Evolutionary conservation across 768 basidiomycete genomes (phyloP).

Genomic region (Cystobasidium ongulense): DNA sequence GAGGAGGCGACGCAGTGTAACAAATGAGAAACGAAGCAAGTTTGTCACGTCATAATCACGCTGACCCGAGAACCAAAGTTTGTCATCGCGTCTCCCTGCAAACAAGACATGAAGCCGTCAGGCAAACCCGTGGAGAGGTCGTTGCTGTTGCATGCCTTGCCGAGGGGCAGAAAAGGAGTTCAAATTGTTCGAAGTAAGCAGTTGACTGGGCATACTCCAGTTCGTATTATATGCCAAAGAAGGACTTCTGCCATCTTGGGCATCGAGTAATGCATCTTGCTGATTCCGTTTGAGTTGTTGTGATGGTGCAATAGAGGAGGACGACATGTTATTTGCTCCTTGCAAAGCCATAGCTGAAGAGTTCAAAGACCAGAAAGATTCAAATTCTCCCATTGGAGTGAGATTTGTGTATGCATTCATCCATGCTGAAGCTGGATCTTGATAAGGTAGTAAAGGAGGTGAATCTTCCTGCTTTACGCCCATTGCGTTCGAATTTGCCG

Average conservation of each 20-base stretch:
- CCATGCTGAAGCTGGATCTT: not conserved
- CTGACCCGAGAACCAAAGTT: too few relatives aligned
- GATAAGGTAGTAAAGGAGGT: not conserved
- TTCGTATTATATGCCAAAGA: not conserved
- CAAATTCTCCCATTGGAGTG: not conserved
- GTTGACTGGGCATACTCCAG: not conserved
- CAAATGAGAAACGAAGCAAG: too few relatives aligned
- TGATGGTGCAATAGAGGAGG: not conserved
- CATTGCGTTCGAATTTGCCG: not conserved
- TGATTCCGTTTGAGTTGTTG: not conserved
- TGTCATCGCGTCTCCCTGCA: too few relatives aligned
- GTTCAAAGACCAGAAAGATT: not conserved
- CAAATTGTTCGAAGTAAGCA: not conserved
- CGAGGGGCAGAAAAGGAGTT: not conserved
- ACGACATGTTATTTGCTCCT: not conserved
- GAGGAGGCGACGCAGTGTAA: too few relatives aligned
- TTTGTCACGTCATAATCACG: too few relatives aligned
- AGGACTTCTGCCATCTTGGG: not conserved
- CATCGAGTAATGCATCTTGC: not conserved
- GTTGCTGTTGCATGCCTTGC: not conserved
- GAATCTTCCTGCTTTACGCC: not conserved
- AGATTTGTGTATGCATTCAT: slow-evolving; percentile 5
- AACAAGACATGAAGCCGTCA: not conserved
- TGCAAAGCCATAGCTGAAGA: not conserved
- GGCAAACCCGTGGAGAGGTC: not conserved